Evolutionary conservation across 768 basidiomycete species (phyloP).

Genomic region (Symmetrospora coprosmae): DNA sequence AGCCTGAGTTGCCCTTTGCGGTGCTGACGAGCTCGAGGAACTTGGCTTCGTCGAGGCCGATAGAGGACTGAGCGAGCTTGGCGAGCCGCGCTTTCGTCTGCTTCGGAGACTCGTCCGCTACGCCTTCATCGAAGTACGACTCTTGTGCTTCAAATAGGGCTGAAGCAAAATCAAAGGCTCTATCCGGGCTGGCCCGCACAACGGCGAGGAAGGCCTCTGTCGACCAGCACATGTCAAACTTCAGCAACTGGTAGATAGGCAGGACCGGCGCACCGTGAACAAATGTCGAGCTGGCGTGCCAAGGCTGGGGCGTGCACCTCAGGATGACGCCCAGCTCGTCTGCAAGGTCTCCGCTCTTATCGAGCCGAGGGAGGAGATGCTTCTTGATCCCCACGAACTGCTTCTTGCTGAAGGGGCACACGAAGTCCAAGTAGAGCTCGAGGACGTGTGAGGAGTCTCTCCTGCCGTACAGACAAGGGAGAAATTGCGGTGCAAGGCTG

Average conservation of each 20-base stretch:
- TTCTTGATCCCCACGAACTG: slow-evolving; percentile 9
- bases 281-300: slow-evolving; percentile 14
- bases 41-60: slow-evolving; percentile 5
- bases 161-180: slow-evolving; percentile 14
- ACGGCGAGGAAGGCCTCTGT: slow-evolving; percentile 20
- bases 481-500: neutral
- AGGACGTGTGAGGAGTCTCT: slow-evolving; percentile 17
- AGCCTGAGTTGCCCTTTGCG: neutral
- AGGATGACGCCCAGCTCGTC: slow-evolving; percentile 10
- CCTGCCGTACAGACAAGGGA: neutral
- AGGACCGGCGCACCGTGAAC: too few species aligned
- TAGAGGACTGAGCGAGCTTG: neutral
- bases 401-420: slow-evolving; percentile 19
- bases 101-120: neutral
- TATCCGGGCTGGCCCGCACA: neutral
- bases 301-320: slow-evolving; percentile 13
- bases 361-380: neutral
- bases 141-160: slow-evolving; percentile 2
- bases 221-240: too few species aligned
- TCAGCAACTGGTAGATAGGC: too few species aligned
- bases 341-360: slow-evolving; percentile 6
- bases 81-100: slow-evolving; percentile 7
- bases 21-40: slow-evolving; percentile 1
- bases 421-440: slow-evolving; percentile 19
- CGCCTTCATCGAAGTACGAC: neutral